phyloP scores from a whole-genome alignment of 202 grass and related monocot genomes.

The Schoenoplectus triqueter region DNA sequence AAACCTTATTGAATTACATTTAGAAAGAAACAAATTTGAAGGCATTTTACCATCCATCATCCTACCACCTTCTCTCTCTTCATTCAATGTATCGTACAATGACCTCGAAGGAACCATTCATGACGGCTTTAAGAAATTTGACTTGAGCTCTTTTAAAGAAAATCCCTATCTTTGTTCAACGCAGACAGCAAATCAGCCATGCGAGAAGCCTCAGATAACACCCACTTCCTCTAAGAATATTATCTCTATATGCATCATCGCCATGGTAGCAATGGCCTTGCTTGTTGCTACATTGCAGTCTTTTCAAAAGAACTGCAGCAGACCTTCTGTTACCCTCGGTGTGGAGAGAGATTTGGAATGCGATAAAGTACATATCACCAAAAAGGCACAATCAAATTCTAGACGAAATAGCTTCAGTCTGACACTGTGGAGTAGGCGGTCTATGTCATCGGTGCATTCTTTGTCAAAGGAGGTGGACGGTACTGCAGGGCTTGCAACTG shows the following conservation, averaged over 20 bases:
- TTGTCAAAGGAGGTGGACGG: conserved; percentile 42
- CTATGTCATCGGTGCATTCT: conserved; percentile 39
- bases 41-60: conserved; percentile 49
- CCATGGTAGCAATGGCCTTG: conserved; percentile 32
- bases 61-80: conserved; percentile 46
- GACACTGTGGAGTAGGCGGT: conserved; percentile 45
- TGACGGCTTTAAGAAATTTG: conserved; percentile 60
- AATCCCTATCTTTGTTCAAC: conserved; percentile 70
- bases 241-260: background rate
- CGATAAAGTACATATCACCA: conserved; percentile 5
- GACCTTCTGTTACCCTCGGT: conserved; percentile 19
- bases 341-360: conserved; percentile 33
- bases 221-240: background rate
- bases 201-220: conserved; percentile 31
- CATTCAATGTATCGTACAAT: conserved; percentile 66
- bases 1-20: conserved; percentile 65
- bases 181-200: conserved; percentile 32
- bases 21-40: conserved; percentile 62
- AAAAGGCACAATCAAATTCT: conserved; percentile 37
- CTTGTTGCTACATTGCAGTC: conserved; percentile 25
- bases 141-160: conserved; percentile 47
- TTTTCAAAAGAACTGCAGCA: conserved; percentile 30
- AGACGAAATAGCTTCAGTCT: conserved; percentile 42
- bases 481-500: conserved; percentile 5
- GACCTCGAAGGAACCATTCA: conserved; percentile 69